Evolutionary conservation across 2,329 filamentous ascomycete species (phyloP).

Genomic region (Hirsutella rhossiliensis): DNA sequence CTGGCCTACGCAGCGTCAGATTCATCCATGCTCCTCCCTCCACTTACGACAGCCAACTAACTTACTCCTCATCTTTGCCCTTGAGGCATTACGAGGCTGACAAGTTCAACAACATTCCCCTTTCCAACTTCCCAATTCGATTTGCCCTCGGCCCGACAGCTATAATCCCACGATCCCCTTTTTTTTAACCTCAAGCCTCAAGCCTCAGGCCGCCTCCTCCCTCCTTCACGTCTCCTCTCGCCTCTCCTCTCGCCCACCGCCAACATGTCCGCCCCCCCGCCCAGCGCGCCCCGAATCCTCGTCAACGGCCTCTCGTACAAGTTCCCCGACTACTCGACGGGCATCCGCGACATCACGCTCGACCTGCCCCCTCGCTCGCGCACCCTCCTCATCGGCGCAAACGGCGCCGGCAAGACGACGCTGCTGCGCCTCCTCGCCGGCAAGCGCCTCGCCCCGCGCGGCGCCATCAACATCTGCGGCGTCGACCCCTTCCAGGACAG

Average conservation of each 20-base stretch:
- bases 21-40: too few relatives aligned
- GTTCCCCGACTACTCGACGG: constrained; percentile 77
- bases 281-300: constrained; percentile 48
- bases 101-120: too few relatives aligned
- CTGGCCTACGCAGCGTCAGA: too few relatives aligned
- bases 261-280: constrained; percentile 16
- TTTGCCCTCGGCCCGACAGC: too few relatives aligned
- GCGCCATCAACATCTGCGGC: constrained; percentile 65
- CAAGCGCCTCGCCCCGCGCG: constrained; percentile 76
- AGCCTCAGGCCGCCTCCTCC: not conserved
- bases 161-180: too few relatives aligned
- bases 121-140: too few relatives aligned
- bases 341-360: constrained; percentile 62
- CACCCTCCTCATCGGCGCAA: constrained; percentile 88
- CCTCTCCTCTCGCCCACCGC: not conserved
- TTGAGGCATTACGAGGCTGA: too few relatives aligned
- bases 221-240: too few relatives aligned
- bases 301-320: constrained; percentile 73
- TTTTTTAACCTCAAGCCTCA: not conserved
- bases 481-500: constrained; percentile 86
- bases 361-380: constrained; percentile 71
- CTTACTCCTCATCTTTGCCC: too few relatives aligned
- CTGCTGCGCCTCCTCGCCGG: constrained; percentile 88
- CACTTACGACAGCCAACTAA: too few relatives aligned
- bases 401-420: constrained; percentile 95